A percentile compares a stretch with the other conserved stretches of the same genome.
Evolutionary conservation across 257 asterid genomes (phyloP).

Genomic region (Ehretia macrophylla): DNA sequence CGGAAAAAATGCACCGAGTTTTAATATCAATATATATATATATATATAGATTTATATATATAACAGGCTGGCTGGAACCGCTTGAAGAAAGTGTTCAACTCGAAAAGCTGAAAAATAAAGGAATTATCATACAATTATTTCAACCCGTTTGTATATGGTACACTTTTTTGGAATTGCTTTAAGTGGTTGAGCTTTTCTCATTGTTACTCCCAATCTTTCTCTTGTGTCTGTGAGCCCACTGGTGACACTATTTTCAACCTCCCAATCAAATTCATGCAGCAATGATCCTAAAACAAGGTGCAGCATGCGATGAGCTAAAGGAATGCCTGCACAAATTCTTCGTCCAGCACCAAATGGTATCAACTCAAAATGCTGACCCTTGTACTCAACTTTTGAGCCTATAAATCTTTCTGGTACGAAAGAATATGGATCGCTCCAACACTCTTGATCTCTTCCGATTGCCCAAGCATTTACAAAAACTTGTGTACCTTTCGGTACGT

Average conservation of each 20-base stretch:
- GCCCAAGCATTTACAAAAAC: conserved; percentile 23
- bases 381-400: conserved; percentile 33
- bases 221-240: conserved; percentile 30
- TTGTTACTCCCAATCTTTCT: conserved; percentile 50
- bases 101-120: no score
- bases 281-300: conserved; percentile 49
- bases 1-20: no score
- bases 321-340: conserved; percentile 51
- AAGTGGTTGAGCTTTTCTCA: conserved; percentile 40
- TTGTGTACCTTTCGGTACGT: conserved; percentile 27
- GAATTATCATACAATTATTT: no score
- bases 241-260: conserved; percentile 18
- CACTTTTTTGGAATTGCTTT: conserved; percentile 24
- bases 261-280: conserved; percentile 53
- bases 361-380: conserved; percentile 44
- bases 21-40: no score
- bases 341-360: conserved; percentile 64
- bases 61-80: no score
- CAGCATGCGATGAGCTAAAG: conserved; percentile 51
- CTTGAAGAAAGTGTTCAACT: no score
- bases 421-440: conserved; percentile 35
- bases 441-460: conserved; percentile 47
- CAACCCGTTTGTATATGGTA: not conserved
- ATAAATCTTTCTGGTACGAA: conserved; percentile 58
- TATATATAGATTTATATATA: no score